Evolutionary conservation across 257 asterid species (phyloP), one percentile per base, ranked within the genome.

Genomic region (Mentha longifolia): DNA sequence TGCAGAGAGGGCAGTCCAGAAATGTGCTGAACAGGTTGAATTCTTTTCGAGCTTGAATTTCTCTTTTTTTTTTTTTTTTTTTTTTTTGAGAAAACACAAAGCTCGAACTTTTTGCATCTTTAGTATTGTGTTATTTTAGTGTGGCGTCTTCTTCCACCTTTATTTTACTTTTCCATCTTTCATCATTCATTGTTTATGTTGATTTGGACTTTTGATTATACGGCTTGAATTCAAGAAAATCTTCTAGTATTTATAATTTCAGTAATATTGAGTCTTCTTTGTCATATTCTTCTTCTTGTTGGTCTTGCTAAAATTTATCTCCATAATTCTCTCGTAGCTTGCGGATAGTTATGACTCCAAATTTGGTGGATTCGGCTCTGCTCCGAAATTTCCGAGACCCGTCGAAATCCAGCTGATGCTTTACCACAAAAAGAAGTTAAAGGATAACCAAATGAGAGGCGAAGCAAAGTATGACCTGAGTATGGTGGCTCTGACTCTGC

Each of bases 311-410:
- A 25, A 54, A 15, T 25, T 54, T 14, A 15, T 55, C 42, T 60
- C 65, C 61, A 35, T 58, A 33, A 3, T 52, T 31, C 33, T 31
- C 60, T 68, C 71, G 16, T 57, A 94, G 99, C 86, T 91, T 59
- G 78, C 93, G 3, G 97, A 88, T 70, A 89, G 79, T 73, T 94
- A 75, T 28, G 99, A 91, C 69, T 59, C 95, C 5, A 78, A 83
- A 77, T 85, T 78, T 67, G 99, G 97, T 65, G 99, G 99, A 60
- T 94, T 94, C 71, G 97, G 97, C 46, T 86, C 97, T 8, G 97
- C 97, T 0, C 99, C 99, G n/a, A 94, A 94, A 78, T 94, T 94
- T 68, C 99, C 99, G 2, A 84, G 99, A 72, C 99, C 97, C 0
- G 96, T 91, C 20, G 99, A 94, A 85, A 82, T 88, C 64, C 95